These are phyloP conservation scores for Calonectria pseudoturangicola DNA, from an alignment of 2,329 filamentous ascomycete species.

Conservation along the genomic window DNA sequence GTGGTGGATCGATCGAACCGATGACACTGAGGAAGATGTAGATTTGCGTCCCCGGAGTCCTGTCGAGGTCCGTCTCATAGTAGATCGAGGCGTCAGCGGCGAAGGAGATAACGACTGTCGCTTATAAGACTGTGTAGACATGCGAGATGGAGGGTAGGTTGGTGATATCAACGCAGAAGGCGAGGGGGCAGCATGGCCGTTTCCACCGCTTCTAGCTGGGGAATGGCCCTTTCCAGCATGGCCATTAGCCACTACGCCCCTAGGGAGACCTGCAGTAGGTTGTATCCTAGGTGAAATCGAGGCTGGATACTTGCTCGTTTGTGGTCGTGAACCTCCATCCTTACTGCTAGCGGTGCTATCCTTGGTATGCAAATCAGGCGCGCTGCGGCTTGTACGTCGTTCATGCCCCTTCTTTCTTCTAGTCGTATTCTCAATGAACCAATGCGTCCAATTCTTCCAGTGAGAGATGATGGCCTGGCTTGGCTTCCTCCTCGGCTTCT, in stretches of 20 bases:
- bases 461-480: constrained; percentile 76
- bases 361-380: constrained; percentile 74
- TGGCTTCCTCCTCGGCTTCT: constrained; percentile 73
- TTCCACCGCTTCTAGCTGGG: constrained; percentile 42
- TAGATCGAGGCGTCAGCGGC: constrained; percentile 90
- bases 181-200: constrained; percentile 46
- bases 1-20: constrained; percentile 92
- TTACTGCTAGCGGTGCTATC: constrained; percentile 68
- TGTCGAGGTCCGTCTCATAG: constrained; percentile 86
- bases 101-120: constrained; percentile 90
- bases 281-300: constrained; percentile 60
- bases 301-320: constrained; percentile 74
- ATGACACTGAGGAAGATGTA: constrained; percentile 95
- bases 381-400: constrained; percentile 73
- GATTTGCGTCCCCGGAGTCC: constrained; percentile 94
- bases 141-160: constrained; percentile 55
- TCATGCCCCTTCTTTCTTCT: constrained; percentile 69
- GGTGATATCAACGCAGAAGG: constrained; percentile 55
- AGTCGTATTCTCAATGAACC: constrained; percentile 77
- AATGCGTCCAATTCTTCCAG: constrained; percentile 79
- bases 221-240: constrained; percentile 59
- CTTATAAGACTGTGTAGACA: constrained; percentile 70
- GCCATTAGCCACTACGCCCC: constrained; percentile 72
- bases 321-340: constrained; percentile 74
- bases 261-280: constrained; percentile 68